A percentile compares a stretch with the other conserved stretches of the same genome.
Evolutionary conservation across 352 stramenopile species (phyloP).

Genomic region (Phytophthora vignae): DNA sequence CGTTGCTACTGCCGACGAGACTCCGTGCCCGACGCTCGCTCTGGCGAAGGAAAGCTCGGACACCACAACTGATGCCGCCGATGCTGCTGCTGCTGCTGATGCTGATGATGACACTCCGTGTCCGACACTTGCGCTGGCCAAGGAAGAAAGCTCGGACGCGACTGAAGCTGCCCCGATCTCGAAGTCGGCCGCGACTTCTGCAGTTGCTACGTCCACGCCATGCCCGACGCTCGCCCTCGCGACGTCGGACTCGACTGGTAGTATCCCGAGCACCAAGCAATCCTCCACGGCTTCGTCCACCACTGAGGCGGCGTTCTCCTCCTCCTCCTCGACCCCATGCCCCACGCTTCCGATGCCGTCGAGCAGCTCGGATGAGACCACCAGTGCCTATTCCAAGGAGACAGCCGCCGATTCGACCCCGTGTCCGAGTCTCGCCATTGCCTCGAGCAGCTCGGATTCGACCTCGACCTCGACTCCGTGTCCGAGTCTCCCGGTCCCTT

Average conservation of each 20-base stretch:
- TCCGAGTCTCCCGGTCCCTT: slow-evolving; percentile 6
- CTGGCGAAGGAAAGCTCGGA: background rate
- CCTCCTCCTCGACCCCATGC: slow-evolving; percentile 6
- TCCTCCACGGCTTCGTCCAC: background rate
- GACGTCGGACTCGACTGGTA: background rate
- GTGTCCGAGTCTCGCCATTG: slow-evolving; percentile 2
- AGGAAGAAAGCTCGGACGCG: background rate
- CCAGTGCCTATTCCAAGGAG: background rate
- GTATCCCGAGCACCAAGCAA: background rate
- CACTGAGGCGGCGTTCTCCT: background rate
- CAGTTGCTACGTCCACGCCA: background rate
- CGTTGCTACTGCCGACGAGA: background rate
- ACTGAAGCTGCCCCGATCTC: background rate
- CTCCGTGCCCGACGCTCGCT: slow-evolving; percentile 14
- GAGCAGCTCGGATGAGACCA: background rate
- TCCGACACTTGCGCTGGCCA: slow-evolving; percentile 15
- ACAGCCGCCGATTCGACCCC: background rate
- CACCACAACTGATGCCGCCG: background rate
- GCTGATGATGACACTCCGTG: background rate
- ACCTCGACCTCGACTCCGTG: background rate
- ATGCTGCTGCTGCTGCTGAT: too few relatives aligned
- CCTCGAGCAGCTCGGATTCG: too few relatives aligned
- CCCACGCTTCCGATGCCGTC: slow-evolving; percentile 7
- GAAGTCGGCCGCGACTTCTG: background rate
- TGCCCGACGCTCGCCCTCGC: slow-evolving; percentile 1